Conservation (phyloP, 345 rosid genomes). For the Eucalyptus sp. region DNA sequence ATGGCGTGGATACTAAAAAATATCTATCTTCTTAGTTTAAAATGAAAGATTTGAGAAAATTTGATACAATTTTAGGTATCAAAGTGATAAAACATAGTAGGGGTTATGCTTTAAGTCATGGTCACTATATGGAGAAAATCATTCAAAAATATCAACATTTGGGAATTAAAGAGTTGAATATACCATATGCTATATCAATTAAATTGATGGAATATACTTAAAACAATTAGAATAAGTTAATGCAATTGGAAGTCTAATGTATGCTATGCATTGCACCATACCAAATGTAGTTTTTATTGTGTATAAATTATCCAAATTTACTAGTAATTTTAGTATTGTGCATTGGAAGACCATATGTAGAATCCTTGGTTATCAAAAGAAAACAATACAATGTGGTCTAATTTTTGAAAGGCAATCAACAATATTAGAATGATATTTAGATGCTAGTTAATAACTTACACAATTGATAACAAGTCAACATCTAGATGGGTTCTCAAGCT, state of each 20-base stretch:
- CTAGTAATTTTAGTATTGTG: no score
- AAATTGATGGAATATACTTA: not conserved
- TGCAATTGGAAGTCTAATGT: not conserved
- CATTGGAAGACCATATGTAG: not conserved
- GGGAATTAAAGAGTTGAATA: not conserved
- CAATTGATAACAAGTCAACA: not conserved
- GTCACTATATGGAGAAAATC: not conserved
- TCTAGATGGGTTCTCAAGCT: not conserved
- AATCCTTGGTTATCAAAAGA: not conserved
- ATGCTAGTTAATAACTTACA: not conserved
- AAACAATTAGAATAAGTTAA: not conserved
- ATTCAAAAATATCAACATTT: not conserved
- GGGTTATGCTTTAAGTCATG: not conserved
- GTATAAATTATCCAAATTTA: no score
- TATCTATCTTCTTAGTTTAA: no score
- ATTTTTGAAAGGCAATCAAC: not conserved
- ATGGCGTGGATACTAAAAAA: no score
- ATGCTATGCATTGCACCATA: no score
- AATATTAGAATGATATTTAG: not conserved
- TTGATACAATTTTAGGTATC: no score
- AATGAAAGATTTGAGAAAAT: no score
- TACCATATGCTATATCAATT: not conserved
- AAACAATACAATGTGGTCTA: not conserved
- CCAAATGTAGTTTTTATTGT: not conserved
- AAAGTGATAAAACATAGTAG: no score